Evolutionary conservation across 192 early-diverging fungal species (phyloP).

Genomic region (Coemansia sp.): DNA sequence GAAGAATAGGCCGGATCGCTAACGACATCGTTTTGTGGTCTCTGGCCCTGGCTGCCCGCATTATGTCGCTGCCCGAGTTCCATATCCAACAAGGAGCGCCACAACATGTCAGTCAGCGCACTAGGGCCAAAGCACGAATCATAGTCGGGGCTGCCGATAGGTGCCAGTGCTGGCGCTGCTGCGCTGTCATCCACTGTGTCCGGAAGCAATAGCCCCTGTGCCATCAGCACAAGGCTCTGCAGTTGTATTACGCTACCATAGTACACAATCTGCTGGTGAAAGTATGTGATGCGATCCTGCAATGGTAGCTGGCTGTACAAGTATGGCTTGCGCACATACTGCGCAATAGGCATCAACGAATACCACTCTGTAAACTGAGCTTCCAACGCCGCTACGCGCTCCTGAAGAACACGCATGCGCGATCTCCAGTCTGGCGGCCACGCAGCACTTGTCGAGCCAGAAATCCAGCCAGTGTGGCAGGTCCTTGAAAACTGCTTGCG

Average conservation of each 20-base stretch:
- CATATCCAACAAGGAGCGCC: conserved; percentile 36
- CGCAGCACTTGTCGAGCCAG: conserved; percentile 17
- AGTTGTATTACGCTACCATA: conserved; percentile 50
- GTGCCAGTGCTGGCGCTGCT: neutral
- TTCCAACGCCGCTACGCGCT: conserved; percentile 38
- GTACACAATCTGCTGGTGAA: conserved; percentile 51
- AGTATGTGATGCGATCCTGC: conserved; percentile 48
- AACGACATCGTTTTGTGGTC: neutral
- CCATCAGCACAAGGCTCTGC: conserved; percentile 41
- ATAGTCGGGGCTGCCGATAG: neutral
- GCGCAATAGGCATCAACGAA: conserved; percentile 42
- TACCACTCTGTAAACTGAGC: conserved; percentile 46
- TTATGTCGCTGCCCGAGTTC: neutral
- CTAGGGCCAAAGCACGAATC: conserved; percentile 21
- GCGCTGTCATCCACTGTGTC: conserved; percentile 28
- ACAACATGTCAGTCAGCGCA: conserved; percentile 35
- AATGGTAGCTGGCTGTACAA: conserved; percentile 45
- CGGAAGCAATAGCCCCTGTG: conserved; percentile 42
- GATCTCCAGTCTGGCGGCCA: conserved; percentile 55
- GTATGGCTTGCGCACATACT: conserved; percentile 35
- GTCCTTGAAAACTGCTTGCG: conserved; percentile 14
- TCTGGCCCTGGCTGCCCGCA: conserved; percentile 2
- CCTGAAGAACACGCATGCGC: conserved; percentile 48
- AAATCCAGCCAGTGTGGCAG: conserved; percentile 24
- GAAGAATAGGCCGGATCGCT: conserved; percentile 17